Evolutionary conservation across 768 basidiomycete species (phyloP), one percentile per base, ranked within the genome.

Genomic region (Sutorius australiensis): DNA sequence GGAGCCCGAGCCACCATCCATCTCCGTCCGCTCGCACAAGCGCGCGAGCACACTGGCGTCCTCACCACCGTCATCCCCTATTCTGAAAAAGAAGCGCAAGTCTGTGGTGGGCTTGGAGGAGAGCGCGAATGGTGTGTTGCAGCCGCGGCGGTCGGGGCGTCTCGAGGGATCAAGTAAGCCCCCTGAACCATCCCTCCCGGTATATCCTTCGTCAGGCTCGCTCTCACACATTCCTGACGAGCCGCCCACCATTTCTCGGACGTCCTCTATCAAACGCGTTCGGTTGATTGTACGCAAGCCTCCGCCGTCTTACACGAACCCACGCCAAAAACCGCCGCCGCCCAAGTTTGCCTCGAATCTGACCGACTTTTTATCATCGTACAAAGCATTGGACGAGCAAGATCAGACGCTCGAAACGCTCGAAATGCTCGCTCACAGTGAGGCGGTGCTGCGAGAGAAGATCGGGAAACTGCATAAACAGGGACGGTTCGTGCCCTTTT

Each of bases 241-340:
- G 19, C 28, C 37, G 0, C 54, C 51, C 1, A 50, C 48, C 4
- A n/a, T 63, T 9, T 48, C 62, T 3, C 60, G 56, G 27, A 55
- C 55, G 19, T 54, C 65, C 0, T 64, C 63, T 30, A 76, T 89
- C 52, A 83, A 79, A 64, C 82, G 89, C 48, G 75, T 90, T 44
- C 81, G 67, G 6, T 74, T 87, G 51, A 77, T 89, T 43, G 85
- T 92, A 13, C 79, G 85, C 36, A 73, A 73, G 12, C 89, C 88
- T 7, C 77, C 79, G 1, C 82, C 81, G 3, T 63, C 72, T 2
- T 72, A 83, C 39, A 81, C 90, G 12, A 80, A 86, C 66, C 92
- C 87, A 0, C 65, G 64, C 12, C 93, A 97, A 63, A 74, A 75
- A 11, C 86, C 89, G 1, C 75, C 79, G 0, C 69, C 72, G 0